phyloP scores from a whole-genome alignment of 768 basidiomycete species.

The Amanita exitialis region DNA sequence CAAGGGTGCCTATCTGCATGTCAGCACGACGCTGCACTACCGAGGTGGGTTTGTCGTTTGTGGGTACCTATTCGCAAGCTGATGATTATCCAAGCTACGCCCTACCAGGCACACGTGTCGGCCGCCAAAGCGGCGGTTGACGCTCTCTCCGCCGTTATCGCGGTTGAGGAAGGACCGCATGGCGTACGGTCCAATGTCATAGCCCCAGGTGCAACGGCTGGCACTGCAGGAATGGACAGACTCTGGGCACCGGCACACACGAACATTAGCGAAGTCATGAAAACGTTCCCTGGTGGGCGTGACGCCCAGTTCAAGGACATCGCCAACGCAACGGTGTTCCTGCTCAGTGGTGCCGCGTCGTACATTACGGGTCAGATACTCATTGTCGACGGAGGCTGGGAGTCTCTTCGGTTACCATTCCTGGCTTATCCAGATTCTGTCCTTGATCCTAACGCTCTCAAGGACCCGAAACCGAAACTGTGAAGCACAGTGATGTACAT shows the following conservation, averaged over 20 bases:
- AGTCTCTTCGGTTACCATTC: conserved; percentile 36
- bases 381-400: conserved; percentile 56
- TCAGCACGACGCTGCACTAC: conserved; percentile 86
- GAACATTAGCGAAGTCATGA: conserved; percentile 5
- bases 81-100: conserved; percentile 40
- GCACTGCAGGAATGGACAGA: conserved; percentile 69
- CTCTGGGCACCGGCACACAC: conserved; percentile 22
- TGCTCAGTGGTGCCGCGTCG: conserved; percentile 73
- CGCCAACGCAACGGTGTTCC: conserved; percentile 63
- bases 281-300: conserved; percentile 33
- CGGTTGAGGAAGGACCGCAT: conserved; percentile 89
- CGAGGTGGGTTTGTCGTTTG: conserved; percentile 32
- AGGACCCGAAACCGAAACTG: conserved; percentile 36
- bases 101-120: conserved; percentile 88
- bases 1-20: conserved; percentile 79
- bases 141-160: conserved; percentile 75
- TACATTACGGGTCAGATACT: conserved; percentile 73
- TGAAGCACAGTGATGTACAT: conserved; percentile 9
- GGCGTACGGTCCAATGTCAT: conserved; percentile 90
- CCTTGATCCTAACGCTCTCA: conserved; percentile 45
- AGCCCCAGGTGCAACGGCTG: conserved; percentile 72
- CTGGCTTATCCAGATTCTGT: conserved; percentile 58
- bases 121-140: conserved; percentile 95
- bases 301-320: conserved; percentile 51
- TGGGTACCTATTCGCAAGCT: background rate